These are phyloP conservation scores for Aspergillus baeticus DNA, from an alignment of 495 filamentous ascomycete species.

Conservation along the genomic window DNA sequence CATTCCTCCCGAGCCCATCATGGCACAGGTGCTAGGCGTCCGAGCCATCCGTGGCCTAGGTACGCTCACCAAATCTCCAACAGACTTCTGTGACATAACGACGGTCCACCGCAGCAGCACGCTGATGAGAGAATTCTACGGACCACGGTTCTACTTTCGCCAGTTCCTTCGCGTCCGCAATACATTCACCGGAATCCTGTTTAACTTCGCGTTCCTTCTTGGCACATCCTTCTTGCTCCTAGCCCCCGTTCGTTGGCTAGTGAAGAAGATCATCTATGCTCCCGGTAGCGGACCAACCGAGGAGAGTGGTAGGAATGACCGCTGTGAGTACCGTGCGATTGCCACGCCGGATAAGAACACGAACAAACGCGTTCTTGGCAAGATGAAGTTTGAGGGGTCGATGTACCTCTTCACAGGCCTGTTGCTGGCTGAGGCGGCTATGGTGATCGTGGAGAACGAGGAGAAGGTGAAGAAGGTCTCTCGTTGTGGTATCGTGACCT, in stretches of 20 bases:
- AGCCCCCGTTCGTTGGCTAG: constrained; percentile 53
- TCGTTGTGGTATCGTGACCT: constrained; percentile 71
- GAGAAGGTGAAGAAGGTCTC: constrained; percentile 54
- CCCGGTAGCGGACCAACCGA: constrained; percentile 67
- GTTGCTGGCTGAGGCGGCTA: constrained; percentile 66
- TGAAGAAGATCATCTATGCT: constrained; percentile 53
- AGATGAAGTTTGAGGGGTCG: constrained; percentile 57
- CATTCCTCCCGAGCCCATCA: constrained; percentile 31
- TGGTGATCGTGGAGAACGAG: constrained; percentile 65
- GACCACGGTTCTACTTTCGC: constrained; percentile 67
- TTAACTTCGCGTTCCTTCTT: constrained; percentile 57
- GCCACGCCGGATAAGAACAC: constrained; percentile 56
- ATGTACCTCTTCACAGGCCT: constrained; percentile 71
- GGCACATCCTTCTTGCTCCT: constrained; percentile 52
- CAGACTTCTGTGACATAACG: constrained; percentile 57
- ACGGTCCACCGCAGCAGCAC: constrained; percentile 78
- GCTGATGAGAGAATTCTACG: constrained; percentile 67
- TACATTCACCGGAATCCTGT: constrained; percentile 50
- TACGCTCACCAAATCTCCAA: constrained; percentile 60
- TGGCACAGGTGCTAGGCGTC: constrained; percentile 57
- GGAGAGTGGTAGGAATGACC: constrained; percentile 56
- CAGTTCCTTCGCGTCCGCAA: constrained; percentile 67
- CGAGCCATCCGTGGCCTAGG: constrained; percentile 64
- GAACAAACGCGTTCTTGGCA: constrained; percentile 55
- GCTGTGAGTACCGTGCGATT: constrained; percentile 64